phyloP scores from a whole-genome alignment of 1,284 basidiomycete genomes.

The Trametes polyzona region DNA sequence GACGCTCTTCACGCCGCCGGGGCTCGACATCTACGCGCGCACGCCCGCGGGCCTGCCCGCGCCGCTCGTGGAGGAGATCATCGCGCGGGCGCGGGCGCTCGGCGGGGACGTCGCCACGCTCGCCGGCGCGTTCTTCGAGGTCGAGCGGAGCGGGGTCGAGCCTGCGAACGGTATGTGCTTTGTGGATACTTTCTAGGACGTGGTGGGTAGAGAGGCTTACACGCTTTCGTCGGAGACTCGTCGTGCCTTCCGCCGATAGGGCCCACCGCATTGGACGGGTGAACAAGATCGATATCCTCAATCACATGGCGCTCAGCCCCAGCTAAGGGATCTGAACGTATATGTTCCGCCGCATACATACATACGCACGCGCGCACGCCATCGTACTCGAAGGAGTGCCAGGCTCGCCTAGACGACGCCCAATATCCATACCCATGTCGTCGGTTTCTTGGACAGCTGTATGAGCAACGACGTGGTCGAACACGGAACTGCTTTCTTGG shows the following conservation, averaged over 20 bases:
- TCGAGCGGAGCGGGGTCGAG: slow-evolving; percentile 18
- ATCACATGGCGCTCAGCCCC: slow-evolving; percentile 10
- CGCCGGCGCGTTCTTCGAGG: slow-evolving; percentile 28
- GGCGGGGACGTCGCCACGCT: slow-evolving; percentile 26
- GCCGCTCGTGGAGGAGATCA: slow-evolving; percentile 28
- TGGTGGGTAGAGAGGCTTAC: background rate
- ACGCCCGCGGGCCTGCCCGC: slow-evolving; percentile 29
- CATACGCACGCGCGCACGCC: too few relatives aligned
- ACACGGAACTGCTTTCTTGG: background rate
- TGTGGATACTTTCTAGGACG: background rate
- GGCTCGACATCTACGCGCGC: slow-evolving; percentile 51
- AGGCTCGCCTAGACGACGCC: background rate
- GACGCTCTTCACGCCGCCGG: slow-evolving; percentile 55
- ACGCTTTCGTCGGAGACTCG: background rate
- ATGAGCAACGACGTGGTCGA: background rate
- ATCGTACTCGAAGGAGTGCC: background rate
- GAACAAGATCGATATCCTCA: slow-evolving; percentile 5
- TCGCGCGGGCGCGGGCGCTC: slow-evolving; percentile 18
- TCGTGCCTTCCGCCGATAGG: background rate
- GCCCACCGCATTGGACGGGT: slow-evolving; percentile 2
- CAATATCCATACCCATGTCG: background rate
- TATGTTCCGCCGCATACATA: too few relatives aligned
- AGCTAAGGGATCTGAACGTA: too few relatives aligned
- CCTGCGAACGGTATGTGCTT: background rate
- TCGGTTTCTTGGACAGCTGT: background rate